Conservation (phyloP, 2,329 filamentous ascomycete genomes). For the Colletotrichum tropicicola region DNA sequence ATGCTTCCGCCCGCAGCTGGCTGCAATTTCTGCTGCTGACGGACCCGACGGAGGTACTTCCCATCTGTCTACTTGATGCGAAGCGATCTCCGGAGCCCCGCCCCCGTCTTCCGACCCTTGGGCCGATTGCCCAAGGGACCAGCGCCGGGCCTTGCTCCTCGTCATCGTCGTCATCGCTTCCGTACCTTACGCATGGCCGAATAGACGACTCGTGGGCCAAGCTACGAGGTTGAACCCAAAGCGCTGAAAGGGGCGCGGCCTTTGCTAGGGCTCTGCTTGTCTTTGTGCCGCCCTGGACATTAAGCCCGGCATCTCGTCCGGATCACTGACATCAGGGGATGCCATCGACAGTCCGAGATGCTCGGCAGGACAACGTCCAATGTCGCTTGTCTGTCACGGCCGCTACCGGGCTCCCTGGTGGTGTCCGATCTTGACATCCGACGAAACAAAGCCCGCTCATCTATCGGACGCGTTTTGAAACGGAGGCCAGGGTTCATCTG, state of each 20-base stretch:
- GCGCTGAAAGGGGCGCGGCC: not conserved
- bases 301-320: not conserved
- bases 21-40: not conserved
- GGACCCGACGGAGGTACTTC: not conserved
- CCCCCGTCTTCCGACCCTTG: constrained; percentile 13
- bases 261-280: not conserved
- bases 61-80: constrained; percentile 14
- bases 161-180: constrained; percentile 1
- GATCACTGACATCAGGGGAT: not conserved
- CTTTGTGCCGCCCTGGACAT: not conserved
- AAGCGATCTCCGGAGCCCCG: constrained; percentile 19
- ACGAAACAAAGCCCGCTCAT: constrained; percentile 12
- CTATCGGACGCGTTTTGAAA: constrained; percentile 15
- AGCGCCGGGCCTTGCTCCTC: not conserved
- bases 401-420: not conserved
- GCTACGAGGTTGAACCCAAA: not conserved
- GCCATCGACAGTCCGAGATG: not conserved
- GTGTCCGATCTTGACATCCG: constrained; percentile 22
- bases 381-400: not conserved
- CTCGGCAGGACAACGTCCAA: not conserved
- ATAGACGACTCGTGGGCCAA: not conserved
- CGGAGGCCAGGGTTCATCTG: constrained; percentile 13
- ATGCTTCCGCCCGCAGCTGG: not conserved
- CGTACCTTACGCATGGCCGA: not conserved
- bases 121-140: constrained; percentile 3